A percentile compares a stretch with the other conserved stretches of the same genome.
phyloP scores from a whole-genome alignment of 805 yeast species.

The Tetrapisispora iriomotensis region DNA sequence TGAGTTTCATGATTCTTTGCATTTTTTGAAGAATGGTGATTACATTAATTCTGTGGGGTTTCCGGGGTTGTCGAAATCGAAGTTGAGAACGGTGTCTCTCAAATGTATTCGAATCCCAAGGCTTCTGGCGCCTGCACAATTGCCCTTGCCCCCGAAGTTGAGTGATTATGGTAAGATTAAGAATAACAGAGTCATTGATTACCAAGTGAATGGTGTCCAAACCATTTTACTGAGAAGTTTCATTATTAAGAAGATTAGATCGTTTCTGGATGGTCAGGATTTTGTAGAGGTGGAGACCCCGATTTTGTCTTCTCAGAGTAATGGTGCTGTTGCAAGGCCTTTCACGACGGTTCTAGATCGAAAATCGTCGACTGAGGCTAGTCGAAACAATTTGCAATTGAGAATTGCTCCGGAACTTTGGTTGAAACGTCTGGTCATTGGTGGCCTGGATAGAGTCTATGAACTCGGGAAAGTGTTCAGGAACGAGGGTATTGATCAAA shows the following conservation, averaged over 20 bases:
- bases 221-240: constrained; percentile 42
- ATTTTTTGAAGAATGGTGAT: constrained; percentile 59
- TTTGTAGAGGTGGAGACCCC: constrained; percentile 90
- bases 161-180: constrained; percentile 47
- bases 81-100: constrained; percentile 31
- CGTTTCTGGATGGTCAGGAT: constrained; percentile 41
- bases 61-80: constrained; percentile 57
- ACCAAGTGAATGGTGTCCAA: constrained; percentile 47
- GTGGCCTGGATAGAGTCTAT: constrained; percentile 79
- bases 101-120: constrained; percentile 41
- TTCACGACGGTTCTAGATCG: constrained; percentile 45
- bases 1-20: neutral
- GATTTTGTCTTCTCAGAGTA: constrained; percentile 55
- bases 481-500: constrained; percentile 86
- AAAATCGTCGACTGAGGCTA: constrained; percentile 11
- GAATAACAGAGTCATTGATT: constrained; percentile 63
- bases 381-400: constrained; percentile 38
- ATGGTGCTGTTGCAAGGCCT: constrained; percentile 93
- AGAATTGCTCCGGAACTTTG: constrained; percentile 94
- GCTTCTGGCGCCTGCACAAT: constrained; percentile 59
- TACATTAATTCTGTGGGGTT: constrained; percentile 52
- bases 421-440: constrained; percentile 73
- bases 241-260: constrained; percentile 47
- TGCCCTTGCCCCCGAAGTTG: constrained; percentile 58
- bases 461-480: constrained; percentile 82